A percentile compares a stretch with the other conserved stretches of the same genome.
Evolutionary conservation across 148 eudicot species (phyloP).

Genomic region (Bassia scoparia): DNA sequence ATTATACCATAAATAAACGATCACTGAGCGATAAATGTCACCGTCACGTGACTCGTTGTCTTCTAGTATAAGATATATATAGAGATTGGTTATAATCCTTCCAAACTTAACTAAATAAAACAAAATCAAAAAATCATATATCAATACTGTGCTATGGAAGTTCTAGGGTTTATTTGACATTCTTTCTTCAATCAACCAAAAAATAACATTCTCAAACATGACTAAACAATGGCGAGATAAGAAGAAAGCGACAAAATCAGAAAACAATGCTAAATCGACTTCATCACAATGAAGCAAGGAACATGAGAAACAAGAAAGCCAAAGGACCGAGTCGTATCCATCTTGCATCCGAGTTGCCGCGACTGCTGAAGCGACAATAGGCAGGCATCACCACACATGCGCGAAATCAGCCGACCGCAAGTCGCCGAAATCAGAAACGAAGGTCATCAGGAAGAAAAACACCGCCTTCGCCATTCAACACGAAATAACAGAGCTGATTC

Average conservation of each 20-base stretch:
- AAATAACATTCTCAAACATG: not conserved
- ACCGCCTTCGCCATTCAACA: slow-evolving; percentile 79
- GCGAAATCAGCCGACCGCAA: slow-evolving; percentile 78
- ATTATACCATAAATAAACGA: too few relatives aligned
- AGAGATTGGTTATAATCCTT: too few relatives aligned
- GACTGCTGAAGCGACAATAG: slow-evolving; percentile 92
- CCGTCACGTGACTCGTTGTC: too few relatives aligned
- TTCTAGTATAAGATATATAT: too few relatives aligned
- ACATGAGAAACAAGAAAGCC: slow-evolving; percentile 93
- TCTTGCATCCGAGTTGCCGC: slow-evolving; percentile 92
- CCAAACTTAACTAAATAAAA: too few relatives aligned
- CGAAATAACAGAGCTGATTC: slow-evolving; percentile 71
- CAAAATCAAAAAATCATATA: too few relatives aligned
- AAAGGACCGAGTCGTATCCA: slow-evolving; percentile 82
- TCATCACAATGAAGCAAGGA: slow-evolving; percentile 74
- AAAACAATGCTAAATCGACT: slow-evolving; percentile 93
- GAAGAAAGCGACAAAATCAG: slow-evolving; percentile 91
- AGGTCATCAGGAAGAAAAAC: slow-evolving; percentile 77
- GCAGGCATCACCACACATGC: slow-evolving; percentile 90
- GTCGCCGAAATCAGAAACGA: slow-evolving; percentile 94
- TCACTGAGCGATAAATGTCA: too few relatives aligned
- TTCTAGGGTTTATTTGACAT: not conserved
- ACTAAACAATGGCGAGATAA: slow-evolving; percentile 75
- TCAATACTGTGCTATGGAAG: too few relatives aligned
- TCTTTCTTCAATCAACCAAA: not conserved